Conservation (phyloP, 2,329 filamentous ascomycete genomes). For the Phialophora tarda region DNA sequence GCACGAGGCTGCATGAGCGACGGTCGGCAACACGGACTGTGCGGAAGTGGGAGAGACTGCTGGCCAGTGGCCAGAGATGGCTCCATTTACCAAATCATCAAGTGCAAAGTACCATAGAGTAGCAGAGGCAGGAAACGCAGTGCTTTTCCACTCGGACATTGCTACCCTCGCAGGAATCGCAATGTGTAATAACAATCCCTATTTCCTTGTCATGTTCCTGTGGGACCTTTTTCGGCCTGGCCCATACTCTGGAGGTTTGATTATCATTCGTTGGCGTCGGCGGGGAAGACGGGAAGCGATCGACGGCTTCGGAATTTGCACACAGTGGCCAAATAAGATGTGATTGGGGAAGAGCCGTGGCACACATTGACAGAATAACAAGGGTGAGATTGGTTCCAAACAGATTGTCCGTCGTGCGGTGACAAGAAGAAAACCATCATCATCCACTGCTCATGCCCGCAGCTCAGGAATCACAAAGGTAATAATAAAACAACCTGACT, state of each 20-base stretch:
- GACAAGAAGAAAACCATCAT: neutral
- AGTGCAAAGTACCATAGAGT: neutral
- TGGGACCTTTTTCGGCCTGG: neutral
- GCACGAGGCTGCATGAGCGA: conserved; percentile 2
- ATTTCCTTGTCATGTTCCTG: neutral
- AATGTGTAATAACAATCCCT: neutral
- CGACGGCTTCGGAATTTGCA: conserved; percentile 9
- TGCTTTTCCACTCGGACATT: neutral
- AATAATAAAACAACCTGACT: neutral
- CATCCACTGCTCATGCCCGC: neutral
- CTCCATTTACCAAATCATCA: conserved; percentile 3
- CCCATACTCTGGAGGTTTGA: conserved; percentile 2
- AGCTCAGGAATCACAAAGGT: neutral
- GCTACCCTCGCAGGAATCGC: neutral
- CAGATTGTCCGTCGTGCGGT: neutral
- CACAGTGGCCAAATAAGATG: conserved; percentile 1
- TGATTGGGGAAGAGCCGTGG: conserved; percentile 4
- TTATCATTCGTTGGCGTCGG: conserved; percentile 17
- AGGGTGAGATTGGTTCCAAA: neutral
- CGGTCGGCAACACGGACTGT: neutral
- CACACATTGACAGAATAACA: neutral
- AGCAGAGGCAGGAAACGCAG: conserved; percentile 2
- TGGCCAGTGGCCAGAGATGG: conserved; percentile 8
- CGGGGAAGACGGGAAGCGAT: conserved; percentile 19
- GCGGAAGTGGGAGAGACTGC: conserved; percentile 12